These are phyloP conservation scores for Lojkania enalia DNA, from an alignment of 2,329 filamentous ascomycete species.

Conservation along the genomic window DNA sequence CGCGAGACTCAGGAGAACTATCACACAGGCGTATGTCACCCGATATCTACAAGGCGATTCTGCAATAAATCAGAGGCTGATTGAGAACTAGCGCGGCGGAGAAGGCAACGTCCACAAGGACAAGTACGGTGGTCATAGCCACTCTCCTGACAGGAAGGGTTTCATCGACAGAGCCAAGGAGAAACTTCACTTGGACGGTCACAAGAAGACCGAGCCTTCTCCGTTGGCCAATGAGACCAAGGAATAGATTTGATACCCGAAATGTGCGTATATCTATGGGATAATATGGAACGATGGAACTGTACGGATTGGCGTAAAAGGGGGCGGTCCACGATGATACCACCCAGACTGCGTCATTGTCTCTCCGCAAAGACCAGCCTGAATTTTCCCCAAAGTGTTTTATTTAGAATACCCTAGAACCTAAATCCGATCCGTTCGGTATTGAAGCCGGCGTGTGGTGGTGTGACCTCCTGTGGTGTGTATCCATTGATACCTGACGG, in stretches of 20 bases:
- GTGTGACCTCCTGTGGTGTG: too few relatives aligned
- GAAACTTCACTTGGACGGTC: slow-evolving; percentile 38
- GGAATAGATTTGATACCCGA: slow-evolving; percentile 10
- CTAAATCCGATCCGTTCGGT: too few relatives aligned
- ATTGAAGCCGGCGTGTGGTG: too few relatives aligned
- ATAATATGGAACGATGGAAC: slow-evolving; percentile 2
- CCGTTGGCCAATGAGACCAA: slow-evolving; percentile 29
- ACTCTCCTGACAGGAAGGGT: slow-evolving; percentile 41
- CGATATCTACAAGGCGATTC: background rate
- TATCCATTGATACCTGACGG: too few relatives aligned
- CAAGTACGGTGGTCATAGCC: slow-evolving; percentile 52
- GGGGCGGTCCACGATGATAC: slow-evolving; percentile 11
- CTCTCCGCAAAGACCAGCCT: too few relatives aligned
- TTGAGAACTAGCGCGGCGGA: slow-evolving; percentile 44
- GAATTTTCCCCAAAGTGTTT: too few relatives aligned
- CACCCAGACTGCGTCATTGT: slow-evolving; percentile 9
- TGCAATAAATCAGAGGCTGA: slow-evolving; percentile 24
- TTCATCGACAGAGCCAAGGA: slow-evolving; percentile 52
- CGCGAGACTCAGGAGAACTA: slow-evolving; percentile 48
- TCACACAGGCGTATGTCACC: slow-evolving; percentile 49
- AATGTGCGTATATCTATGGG: background rate
- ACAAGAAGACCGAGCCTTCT: slow-evolving; percentile 38
- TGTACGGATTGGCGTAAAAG: slow-evolving; percentile 9
- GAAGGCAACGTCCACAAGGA: slow-evolving; percentile 53
- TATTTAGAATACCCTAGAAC: too few relatives aligned